Base-by-base conservation (phyloP, 768 basidiomycete species). In the Kwoniella dejecticola region DNA sequence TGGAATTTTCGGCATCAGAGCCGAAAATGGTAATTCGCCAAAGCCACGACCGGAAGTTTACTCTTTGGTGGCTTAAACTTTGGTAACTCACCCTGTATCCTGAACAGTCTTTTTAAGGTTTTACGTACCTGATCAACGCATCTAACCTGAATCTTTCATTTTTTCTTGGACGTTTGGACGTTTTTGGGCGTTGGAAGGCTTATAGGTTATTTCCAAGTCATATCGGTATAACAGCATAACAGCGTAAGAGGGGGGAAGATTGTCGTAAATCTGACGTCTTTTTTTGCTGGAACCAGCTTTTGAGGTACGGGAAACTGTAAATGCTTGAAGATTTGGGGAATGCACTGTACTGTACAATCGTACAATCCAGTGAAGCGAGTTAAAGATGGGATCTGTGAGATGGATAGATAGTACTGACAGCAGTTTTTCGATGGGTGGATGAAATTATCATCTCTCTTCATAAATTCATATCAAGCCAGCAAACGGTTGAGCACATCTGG, bases 211-310 rank as follows among this genome's bases (percentile, higher is more conserved):
- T 6, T 42, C 19, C 6, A 50, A 50, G 48, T 30, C 48, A 50
- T 50, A 33, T 50, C 48, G 48, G 48, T 50, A 50, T 24, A n/a
- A n/a, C n/a, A n/a, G n/a, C n/a, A n/a, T n/a, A n/a, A n/a, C n/a
- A n/a, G n/a, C n/a, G 8, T 47, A 47, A 24, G 17, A n/a, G 23
- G 29, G 15, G 19, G 17, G 12, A 19, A n/a, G n/a, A n/a, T n/a
- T 50, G n/a, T 50, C 48, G 48, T 50, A 33, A 50, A 50, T n/a
- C 27, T 50, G 48, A 50, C 48, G 48, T 50, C 48, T 50, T 50
- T 13, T 27, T 11, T 30, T 4, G 27, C n/a, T 49, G 26, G 23
- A 47, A 47, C 26, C 46, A 24, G 46, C 15, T 44, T 19, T 26
- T n/a, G 11, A 23, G 19, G 44, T 1, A 23, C 1, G 15, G 44